Percentiles rank a stretch among this genome's conserved stretches.
Conservation (phyloP, 2,329 filamentous ascomycete genomes). For the Exophiala mesophila region DNA sequence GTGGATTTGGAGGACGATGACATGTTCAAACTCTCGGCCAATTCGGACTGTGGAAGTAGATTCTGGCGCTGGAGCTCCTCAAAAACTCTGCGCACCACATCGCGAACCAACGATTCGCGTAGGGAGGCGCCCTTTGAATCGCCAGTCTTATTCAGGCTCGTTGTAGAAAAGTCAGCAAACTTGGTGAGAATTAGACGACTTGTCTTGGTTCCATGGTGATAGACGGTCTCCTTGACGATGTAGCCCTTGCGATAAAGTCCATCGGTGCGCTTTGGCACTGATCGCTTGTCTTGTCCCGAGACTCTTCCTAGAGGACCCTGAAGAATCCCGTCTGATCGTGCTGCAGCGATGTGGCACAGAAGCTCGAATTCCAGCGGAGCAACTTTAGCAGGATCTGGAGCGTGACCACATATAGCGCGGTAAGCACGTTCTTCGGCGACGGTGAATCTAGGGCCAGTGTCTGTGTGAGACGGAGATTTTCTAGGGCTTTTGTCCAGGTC, state of each 20-base stretch:
- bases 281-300: slow-evolving; percentile 61
- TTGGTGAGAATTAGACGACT: slow-evolving; percentile 53
- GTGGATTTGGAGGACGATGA: slow-evolving; percentile 9
- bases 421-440: slow-evolving; percentile 55
- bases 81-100: slow-evolving; percentile 20
- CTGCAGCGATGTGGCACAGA: slow-evolving; percentile 55
- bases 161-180: slow-evolving; percentile 34
- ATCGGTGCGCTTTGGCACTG: slow-evolving; percentile 58
- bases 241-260: slow-evolving; percentile 54
- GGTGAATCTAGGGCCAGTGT: slow-evolving; percentile 35
- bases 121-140: neutral
- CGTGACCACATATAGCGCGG: slow-evolving; percentile 57
- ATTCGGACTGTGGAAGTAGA: slow-evolving; percentile 13
- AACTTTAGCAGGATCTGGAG: slow-evolving; percentile 51
- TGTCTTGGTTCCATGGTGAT: slow-evolving; percentile 47
- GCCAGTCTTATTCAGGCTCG: neutral
- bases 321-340: slow-evolving; percentile 50
- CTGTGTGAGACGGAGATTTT: neutral
- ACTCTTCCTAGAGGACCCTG: slow-evolving; percentile 52
- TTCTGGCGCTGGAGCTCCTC: slow-evolving; percentile 11
- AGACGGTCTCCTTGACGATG: slow-evolving; percentile 52
- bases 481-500: neutral
- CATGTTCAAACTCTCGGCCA: slow-evolving; percentile 13
- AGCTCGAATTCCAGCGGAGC: slow-evolving; percentile 52
- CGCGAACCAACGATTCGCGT: slow-evolving; percentile 10